A percentile compares a stretch with the other conserved stretches of the same genome.
phyloP scores from a whole-genome alignment of 192 early-diverging fungal species.

The Irineochytrium annulatum region DNA sequence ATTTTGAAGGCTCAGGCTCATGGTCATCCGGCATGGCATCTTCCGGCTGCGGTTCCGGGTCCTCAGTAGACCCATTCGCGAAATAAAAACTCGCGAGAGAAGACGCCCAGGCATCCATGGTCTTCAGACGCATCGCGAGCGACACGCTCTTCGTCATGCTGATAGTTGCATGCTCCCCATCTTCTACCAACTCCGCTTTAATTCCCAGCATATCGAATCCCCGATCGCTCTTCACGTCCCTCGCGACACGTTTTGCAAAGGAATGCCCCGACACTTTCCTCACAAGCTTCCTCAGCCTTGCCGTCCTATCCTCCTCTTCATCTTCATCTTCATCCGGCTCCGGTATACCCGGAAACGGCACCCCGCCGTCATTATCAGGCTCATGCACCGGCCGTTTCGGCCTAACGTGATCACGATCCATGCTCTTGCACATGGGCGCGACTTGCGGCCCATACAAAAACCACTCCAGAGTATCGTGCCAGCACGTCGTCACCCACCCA shows the following conservation, averaged over 20 bases:
- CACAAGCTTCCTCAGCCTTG: background rate
- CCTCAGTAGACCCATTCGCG: too few species aligned
- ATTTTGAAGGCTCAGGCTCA: too few species aligned
- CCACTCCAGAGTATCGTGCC: conserved; percentile 40
- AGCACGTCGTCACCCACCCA: conserved; percentile 53
- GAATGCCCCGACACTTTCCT: background rate
- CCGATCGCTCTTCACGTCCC: too few species aligned
- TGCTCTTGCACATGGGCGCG: conserved; percentile 13
- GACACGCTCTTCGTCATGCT: background rate
- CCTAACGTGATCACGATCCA: background rate
- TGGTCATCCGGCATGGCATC: background rate
- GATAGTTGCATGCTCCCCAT: background rate
- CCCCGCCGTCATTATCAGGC: too few species aligned
- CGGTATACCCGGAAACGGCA: background rate
- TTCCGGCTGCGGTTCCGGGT: too few species aligned
- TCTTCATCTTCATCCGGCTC: background rate
- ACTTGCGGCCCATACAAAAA: conserved; percentile 35
- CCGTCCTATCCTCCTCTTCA: background rate
- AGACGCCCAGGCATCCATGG: background rate
- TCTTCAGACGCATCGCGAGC: background rate
- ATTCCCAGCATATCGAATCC: too few species aligned
- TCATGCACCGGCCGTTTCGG: background rate
- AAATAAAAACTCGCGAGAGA: too few species aligned
- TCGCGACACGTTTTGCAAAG: too few species aligned
- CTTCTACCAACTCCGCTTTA: background rate